Conservation (phyloP, 1,284 basidiomycete species). For the Puccinia novopanici region DNA sequence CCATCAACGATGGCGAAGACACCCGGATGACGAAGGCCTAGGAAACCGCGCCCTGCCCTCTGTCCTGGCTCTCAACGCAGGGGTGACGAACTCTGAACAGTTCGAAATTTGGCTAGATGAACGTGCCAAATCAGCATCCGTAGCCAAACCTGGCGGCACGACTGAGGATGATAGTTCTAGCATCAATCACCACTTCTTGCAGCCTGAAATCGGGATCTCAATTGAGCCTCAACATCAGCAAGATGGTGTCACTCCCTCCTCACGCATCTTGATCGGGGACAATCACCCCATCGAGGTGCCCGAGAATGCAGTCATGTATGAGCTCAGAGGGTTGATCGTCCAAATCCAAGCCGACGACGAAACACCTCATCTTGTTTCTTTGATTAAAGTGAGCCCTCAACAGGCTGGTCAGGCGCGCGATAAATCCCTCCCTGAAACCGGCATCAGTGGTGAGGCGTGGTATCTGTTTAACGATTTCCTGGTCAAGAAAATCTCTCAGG, state of each 20-base stretch:
- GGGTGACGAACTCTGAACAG: constrained; percentile 74
- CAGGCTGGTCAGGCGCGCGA: constrained; percentile 6
- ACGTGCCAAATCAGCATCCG: constrained; percentile 52
- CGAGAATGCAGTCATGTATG: constrained; percentile 67
- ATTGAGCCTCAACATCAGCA: constrained; percentile 53
- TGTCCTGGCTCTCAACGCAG: constrained; percentile 84
- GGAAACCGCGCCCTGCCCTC: constrained; percentile 10
- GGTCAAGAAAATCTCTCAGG: constrained; percentile 77
- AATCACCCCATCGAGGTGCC: constrained; percentile 66
- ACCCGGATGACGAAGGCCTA: constrained; percentile 66
- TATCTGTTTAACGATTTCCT: constrained; percentile 96
- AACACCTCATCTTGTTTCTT: constrained; percentile 82
- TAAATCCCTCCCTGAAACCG: constrained; percentile 59
- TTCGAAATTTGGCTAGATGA: constrained; percentile 75
- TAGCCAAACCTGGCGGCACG: background rate
- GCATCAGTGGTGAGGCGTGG: constrained; percentile 67
- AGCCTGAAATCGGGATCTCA: constrained; percentile 62
- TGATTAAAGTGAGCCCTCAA: constrained; percentile 64
- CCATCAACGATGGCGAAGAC: constrained; percentile 72
- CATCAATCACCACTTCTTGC: constrained; percentile 54
- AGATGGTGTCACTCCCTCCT: background rate
- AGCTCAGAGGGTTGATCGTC: constrained; percentile 76
- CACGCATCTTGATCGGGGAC: constrained; percentile 36
- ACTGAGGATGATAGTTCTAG: constrained; percentile 59
- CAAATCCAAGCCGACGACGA: constrained; percentile 78